A percentile compares a stretch with the other conserved stretches of the same genome.
Evolutionary conservation across 306 rosid species (phyloP).

Genomic region (Begonia loranthoides): DNA sequence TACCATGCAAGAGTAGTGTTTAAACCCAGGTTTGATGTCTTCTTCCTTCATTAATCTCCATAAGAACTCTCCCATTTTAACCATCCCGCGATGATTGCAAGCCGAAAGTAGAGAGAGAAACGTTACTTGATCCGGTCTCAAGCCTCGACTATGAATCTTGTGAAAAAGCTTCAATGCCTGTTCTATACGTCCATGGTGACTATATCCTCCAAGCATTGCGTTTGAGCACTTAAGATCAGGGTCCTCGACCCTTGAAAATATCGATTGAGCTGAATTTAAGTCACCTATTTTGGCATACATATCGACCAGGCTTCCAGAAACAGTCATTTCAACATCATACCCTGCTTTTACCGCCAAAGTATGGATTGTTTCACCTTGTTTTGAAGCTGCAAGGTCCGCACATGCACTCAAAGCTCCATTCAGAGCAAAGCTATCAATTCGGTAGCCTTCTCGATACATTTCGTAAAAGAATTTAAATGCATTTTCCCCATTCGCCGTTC

Average conservation of each 20-base stretch:
- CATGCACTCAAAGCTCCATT: conserved; percentile 60
- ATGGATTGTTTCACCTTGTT: conserved; percentile 78
- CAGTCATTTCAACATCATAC: conserved; percentile 40
- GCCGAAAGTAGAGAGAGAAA: conserved; percentile 60
- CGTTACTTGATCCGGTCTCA: conserved; percentile 59
- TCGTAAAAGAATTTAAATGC: conserved; percentile 40
- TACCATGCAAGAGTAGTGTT: conserved; percentile 85
- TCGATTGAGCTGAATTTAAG: conserved; percentile 34
- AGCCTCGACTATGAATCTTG: conserved; percentile 38
- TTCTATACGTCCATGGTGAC: conserved; percentile 61
- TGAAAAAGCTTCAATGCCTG: conserved; percentile 48
- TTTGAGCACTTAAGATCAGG: conserved; percentile 86
- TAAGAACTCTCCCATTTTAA: conserved; percentile 40
- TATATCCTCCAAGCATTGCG: conserved; percentile 83
- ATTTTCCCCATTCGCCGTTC: conserved; percentile 32
- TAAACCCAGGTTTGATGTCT: conserved; percentile 49
- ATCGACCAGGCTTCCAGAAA: conserved; percentile 71
- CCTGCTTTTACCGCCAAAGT: conserved; percentile 53
- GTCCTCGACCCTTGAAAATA: conserved; percentile 37
- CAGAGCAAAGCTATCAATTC: conserved; percentile 48
- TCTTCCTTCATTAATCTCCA: conserved; percentile 51
- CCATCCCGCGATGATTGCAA: conserved; percentile 51
- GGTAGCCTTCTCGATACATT: conserved; percentile 39
- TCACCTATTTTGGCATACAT: conserved; percentile 77
- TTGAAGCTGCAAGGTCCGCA: conserved; percentile 58